These are phyloP conservation scores for Starmerella asiatica DNA, from an alignment of 805 yeast species.

Conservation along the genomic window DNA sequence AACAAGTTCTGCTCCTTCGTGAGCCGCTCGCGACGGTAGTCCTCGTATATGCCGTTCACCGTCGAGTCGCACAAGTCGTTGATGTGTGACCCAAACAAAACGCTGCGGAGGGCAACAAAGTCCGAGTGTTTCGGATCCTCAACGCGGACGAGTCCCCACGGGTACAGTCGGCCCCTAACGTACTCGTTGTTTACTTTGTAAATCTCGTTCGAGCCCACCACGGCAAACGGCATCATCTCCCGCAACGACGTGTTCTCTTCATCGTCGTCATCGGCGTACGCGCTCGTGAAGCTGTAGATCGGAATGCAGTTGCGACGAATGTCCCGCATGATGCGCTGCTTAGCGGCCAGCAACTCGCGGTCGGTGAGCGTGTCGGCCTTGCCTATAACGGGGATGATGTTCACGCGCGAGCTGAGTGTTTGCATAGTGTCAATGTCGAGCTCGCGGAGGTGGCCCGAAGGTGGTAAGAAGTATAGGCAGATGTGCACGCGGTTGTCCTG, in stretches of 20 bases:
- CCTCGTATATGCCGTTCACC: conserved; percentile 44
- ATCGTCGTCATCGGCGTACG: conserved; percentile 37
- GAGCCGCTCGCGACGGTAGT: conserved; percentile 52
- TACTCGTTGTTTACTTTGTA: conserved; percentile 28
- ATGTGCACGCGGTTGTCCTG: conserved; percentile 67
- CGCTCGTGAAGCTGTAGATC: conserved; percentile 60
- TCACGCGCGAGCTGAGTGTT: conserved; percentile 55
- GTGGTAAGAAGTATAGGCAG: conserved; percentile 62
- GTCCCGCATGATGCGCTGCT: conserved; percentile 42
- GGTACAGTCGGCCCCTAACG: conserved; percentile 42
- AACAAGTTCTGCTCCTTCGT: conserved; percentile 14
- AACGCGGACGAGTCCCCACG: conserved; percentile 51
- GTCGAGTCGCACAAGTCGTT: conserved; percentile 52
- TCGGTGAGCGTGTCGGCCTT: conserved; percentile 69
- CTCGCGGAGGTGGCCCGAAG: conserved; percentile 42
- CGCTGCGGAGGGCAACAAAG: conserved; percentile 41
- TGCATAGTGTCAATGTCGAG: conserved; percentile 63
- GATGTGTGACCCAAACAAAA: conserved; percentile 62
- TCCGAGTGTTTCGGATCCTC: conserved; percentile 31
- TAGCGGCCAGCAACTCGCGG: conserved; percentile 42
- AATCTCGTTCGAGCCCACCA: conserved; percentile 38
- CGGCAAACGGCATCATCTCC: conserved; percentile 46
- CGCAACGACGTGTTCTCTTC: conserved; percentile 31
- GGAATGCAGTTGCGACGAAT: conserved; percentile 46
- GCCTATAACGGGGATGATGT: conserved; percentile 69